Evolutionary conservation across 2,329 filamentous ascomycete species (phyloP).

Genomic region (Colletotrichum godetiae): DNA sequence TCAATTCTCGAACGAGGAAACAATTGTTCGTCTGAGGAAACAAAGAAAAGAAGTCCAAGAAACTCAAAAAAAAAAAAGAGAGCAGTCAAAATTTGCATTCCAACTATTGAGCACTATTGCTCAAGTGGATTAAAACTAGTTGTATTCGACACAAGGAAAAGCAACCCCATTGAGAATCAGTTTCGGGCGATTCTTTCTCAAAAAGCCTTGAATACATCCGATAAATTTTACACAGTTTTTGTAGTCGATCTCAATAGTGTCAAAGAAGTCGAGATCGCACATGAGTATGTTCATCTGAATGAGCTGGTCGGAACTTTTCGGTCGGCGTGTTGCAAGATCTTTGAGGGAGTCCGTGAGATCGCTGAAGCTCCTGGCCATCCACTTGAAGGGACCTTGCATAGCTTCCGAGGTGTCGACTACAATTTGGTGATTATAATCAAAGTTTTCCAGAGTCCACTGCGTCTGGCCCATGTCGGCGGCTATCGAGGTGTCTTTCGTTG

Average conservation of each 20-base stretch:
- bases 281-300: background rate
- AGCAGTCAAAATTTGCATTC: background rate
- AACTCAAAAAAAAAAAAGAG: background rate
- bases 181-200: background rate
- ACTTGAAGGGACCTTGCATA: background rate
- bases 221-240: no score
- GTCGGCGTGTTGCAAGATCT: background rate
- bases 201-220: no score
- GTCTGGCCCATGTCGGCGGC: background rate
- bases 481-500: background rate
- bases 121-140: background rate
- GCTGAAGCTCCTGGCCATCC: background rate
- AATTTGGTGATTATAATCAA: background rate
- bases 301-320: background rate
- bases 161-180: background rate
- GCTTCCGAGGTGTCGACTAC: background rate
- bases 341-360: background rate
- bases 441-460: background rate
- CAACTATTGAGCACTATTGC: background rate
- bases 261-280: background rate
- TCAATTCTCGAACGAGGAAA: background rate
- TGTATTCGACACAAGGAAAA: background rate
- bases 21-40: background rate
- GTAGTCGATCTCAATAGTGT: no score
- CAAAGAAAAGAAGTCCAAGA: background rate